Percentiles rank a stretch among this genome's conserved stretches.
Conservation (phyloP, 2,329 filamentous ascomycete genomes). For the Tolypocladium cylindrosporum region DNA sequence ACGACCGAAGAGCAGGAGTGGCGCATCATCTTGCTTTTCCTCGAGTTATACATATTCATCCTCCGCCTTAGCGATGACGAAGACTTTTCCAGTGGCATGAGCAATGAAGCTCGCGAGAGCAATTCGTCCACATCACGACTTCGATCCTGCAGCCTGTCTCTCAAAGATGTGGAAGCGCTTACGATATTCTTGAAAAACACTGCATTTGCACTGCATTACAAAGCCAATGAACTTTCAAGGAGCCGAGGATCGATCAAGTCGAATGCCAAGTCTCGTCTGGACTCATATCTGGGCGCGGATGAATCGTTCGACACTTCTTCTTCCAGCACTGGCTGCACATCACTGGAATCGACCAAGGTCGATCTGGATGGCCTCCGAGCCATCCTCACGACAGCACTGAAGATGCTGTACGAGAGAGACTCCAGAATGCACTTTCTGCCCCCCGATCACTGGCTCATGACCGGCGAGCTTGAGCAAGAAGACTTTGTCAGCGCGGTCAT, state of each 20-base stretch:
- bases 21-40: constrained; percentile 79
- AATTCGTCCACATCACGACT: constrained; percentile 35
- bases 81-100: constrained; percentile 68
- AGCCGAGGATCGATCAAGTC: constrained; percentile 11
- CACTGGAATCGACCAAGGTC: constrained; percentile 26
- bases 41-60: constrained; percentile 90
- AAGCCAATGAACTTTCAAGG: constrained; percentile 51
- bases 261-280: constrained; percentile 14
- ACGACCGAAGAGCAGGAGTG: constrained; percentile 50
- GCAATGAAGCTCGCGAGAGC: constrained; percentile 24
- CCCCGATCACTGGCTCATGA: constrained; percentile 89
- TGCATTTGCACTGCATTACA: constrained; percentile 81
- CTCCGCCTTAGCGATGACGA: constrained; percentile 92
- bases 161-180: constrained; percentile 62
- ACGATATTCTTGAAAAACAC: constrained; percentile 84
- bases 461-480: constrained; percentile 73
- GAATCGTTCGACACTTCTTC: not conserved
- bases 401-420: constrained; percentile 87
- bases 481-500: constrained; percentile 82
- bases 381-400: constrained; percentile 70
- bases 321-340: not conserved
- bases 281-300: constrained; percentile 16
- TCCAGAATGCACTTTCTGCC: constrained; percentile 80
- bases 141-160: constrained; percentile 56
- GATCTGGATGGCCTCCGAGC: constrained; percentile 69